Conservation (phyloP, 306 rosid genomes). For the Luffa acutangula region DNA sequence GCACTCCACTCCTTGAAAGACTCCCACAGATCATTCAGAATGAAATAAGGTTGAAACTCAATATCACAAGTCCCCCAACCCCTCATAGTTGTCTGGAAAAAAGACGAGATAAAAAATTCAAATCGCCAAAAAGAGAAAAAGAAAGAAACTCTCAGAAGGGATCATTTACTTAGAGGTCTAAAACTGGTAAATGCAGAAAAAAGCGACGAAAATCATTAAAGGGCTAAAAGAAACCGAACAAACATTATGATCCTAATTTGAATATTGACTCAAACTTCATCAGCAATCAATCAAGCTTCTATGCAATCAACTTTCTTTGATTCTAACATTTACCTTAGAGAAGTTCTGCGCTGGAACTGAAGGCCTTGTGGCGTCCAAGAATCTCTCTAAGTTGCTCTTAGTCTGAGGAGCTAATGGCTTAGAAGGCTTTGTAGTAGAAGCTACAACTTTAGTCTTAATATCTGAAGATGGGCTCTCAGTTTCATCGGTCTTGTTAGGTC, state of each 20-base stretch:
- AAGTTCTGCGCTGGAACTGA: slow-evolving; percentile 61
- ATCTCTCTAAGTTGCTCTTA: slow-evolving; percentile 49
- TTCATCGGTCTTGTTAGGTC: slow-evolving; percentile 36
- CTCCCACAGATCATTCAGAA: slow-evolving; percentile 77
- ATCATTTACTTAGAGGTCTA: neutral
- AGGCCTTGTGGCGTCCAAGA: slow-evolving; percentile 60
- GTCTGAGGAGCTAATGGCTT: slow-evolving; percentile 17
- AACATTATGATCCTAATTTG: neutral
- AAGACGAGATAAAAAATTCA: slow-evolving; percentile 3
- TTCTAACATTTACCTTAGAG: slow-evolving; percentile 53
- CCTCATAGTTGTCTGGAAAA: slow-evolving; percentile 65
- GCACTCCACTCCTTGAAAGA: slow-evolving; percentile 89
- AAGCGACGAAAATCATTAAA: neutral
- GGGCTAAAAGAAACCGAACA: neutral
- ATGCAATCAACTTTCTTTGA: neutral
- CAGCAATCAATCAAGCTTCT: neutral
- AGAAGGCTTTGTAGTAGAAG: slow-evolving; percentile 21
- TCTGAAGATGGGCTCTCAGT: slow-evolving; percentile 29
- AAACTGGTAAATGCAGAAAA: neutral
- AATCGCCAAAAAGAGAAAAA: neutral
- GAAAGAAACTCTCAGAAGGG: neutral
- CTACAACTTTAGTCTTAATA: slow-evolving; percentile 20
- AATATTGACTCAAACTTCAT: neutral
- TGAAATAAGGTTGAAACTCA: slow-evolving; percentile 65
- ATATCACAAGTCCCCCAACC: slow-evolving; percentile 69